Evolutionary conservation across 2,329 filamentous ascomycete species (phyloP).

Genomic region (Paraphaeosphaeria sporulosa): DNA sequence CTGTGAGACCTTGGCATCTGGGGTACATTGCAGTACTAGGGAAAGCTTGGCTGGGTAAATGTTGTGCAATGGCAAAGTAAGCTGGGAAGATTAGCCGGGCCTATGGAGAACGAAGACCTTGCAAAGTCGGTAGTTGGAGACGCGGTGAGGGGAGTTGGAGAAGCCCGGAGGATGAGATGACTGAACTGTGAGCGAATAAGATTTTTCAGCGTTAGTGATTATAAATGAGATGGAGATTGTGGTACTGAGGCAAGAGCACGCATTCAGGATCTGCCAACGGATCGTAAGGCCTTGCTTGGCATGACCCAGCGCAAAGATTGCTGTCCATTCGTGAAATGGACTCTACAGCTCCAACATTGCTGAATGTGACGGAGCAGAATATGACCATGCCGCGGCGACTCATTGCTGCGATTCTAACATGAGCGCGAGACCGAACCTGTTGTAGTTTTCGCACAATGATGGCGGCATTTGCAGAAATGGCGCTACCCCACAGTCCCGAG

Average conservation of each 20-base stretch:
- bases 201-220: background rate
- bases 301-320: background rate
- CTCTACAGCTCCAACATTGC: background rate
- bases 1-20: constrained; percentile 18
- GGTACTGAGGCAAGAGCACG: background rate
- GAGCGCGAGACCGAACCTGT: background rate
- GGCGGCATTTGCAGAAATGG: constrained; percentile 12
- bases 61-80: constrained; percentile 13
- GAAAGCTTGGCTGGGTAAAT: constrained; percentile 25
- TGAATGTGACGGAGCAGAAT: background rate
- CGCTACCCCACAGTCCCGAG: constrained; percentile 24
- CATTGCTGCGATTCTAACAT: background rate
- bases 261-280: background rate
- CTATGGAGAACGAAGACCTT: constrained; percentile 18
- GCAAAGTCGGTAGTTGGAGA: constrained; percentile 28
- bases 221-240: constrained; percentile 7
- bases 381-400: background rate
- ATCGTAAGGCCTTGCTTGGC: background rate
- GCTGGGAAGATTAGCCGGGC: constrained; percentile 28
- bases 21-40: constrained; percentile 18
- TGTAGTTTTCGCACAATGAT: background rate
- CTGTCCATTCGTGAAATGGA: background rate
- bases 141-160: constrained; percentile 24
- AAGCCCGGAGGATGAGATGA: constrained; percentile 11
- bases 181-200: background rate